Percentiles rank a stretch among this genome's conserved stretches.
Conservation (phyloP, 495 filamentous ascomycete species). For the Tricharina praecox region DNA sequence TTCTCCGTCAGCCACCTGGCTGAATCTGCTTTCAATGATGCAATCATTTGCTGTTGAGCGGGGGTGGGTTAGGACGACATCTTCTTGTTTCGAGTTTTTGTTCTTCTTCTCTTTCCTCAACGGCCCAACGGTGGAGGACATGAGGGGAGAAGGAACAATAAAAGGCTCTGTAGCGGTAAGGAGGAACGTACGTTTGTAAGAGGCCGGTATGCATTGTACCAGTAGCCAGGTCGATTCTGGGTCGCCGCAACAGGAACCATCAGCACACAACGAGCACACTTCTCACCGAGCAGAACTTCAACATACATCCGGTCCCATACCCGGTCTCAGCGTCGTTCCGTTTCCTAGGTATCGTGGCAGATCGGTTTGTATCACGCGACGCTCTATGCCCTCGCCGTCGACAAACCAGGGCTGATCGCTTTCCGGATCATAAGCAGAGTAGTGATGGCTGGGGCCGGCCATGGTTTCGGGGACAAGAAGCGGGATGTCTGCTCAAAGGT, state of each 20-base stretch:
- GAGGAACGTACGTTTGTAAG: constrained; percentile 20
- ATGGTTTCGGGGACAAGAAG: not conserved
- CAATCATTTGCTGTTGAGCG: constrained; percentile 14
- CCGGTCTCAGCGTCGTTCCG: constrained; percentile 7
- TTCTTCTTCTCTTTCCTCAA: too few species aligned
- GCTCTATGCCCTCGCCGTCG: constrained; percentile 16
- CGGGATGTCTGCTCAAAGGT: not conserved
- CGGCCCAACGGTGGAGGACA: too few species aligned
- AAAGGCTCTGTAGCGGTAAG: too few species aligned
- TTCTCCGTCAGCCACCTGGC: constrained; percentile 10
- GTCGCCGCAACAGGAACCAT: not conserved
- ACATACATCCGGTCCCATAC: not conserved
- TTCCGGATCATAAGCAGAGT: too few species aligned
- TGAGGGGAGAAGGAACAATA: too few species aligned
- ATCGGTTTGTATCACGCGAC: constrained; percentile 19
- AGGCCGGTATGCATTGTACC: constrained; percentile 14
- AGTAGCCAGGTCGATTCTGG: constrained; percentile 13
- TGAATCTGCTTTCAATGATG: constrained; percentile 16
- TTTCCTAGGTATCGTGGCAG: constrained; percentile 22
- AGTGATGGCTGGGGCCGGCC: too few species aligned
- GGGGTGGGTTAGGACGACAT: not conserved
- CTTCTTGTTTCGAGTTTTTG: too few species aligned
- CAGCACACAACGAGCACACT: not conserved
- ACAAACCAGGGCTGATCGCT: constrained; percentile 16
- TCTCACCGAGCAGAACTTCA: not conserved